A percentile compares a stretch with the other conserved stretches of the same genome.
Evolutionary conservation across 306 rosid genomes (phyloP).

Genomic region (Trichosanthes cucumerina): DNA sequence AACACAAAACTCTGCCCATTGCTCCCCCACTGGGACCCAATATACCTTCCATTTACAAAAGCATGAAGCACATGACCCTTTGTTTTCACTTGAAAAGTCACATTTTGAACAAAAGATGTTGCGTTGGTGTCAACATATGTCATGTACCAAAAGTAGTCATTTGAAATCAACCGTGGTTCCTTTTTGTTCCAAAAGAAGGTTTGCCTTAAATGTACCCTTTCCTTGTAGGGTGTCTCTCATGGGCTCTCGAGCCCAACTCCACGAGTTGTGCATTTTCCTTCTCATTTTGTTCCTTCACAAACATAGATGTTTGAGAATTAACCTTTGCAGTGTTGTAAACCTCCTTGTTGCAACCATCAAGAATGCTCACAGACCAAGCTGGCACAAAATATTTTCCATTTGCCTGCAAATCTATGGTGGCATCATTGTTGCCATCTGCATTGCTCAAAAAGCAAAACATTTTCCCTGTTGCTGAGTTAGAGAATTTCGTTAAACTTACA

Average conservation of each 20-base stretch:
- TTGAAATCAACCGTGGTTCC: conserved; percentile 22
- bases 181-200: conserved; percentile 33
- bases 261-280: conserved; percentile 20
- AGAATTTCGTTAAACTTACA: conserved; percentile 12
- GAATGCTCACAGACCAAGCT: conserved; percentile 23
- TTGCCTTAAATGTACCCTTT: conserved; percentile 1
- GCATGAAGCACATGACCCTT: too few species aligned
- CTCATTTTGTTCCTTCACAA: conserved; percentile 17
- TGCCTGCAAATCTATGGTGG: conserved; percentile 26
- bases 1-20: too few species aligned
- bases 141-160: conserved; percentile 42
- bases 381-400: conserved; percentile 1
- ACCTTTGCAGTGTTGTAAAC: conserved; percentile 47
- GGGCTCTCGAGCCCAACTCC: conserved; percentile 40
- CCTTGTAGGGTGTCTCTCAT: conserved; percentile 17
- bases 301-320: conserved; percentile 38
- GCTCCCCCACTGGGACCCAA: too few species aligned
- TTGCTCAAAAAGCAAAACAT: conserved; percentile 38
- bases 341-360: conserved; percentile 31
- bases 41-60: too few species aligned
- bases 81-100: too few species aligned
- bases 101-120: too few species aligned
- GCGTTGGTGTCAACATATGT: too few species aligned
- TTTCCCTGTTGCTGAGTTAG: conserved; percentile 12
- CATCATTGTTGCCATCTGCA: conserved; percentile 25